A percentile compares a stretch with the other conserved stretches of the same genome.
These are phyloP conservation scores for Hyphopichia buzzinii DNA, from an alignment of 1,139 yeast species.

Conservation along the genomic window DNA sequence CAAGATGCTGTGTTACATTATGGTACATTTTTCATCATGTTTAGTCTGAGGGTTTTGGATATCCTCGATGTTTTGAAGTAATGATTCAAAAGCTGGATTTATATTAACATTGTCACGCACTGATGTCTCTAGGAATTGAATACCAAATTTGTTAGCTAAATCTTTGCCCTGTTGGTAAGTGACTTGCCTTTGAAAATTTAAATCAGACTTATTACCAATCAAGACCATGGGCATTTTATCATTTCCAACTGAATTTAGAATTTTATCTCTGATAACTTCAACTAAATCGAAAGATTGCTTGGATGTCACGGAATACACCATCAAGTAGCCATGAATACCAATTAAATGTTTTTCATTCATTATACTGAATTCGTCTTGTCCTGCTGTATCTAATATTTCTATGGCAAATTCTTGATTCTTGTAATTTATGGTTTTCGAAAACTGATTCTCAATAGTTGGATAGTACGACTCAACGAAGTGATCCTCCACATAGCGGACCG, in stretches of 20 bases:
- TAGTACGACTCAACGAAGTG: slow-evolving; percentile 88
- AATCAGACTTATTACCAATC: slow-evolving; percentile 82
- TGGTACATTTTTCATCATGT: slow-evolving; percentile 38
- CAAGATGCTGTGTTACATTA: slow-evolving; percentile 19
- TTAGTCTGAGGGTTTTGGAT: slow-evolving; percentile 48
- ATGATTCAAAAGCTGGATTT: slow-evolving; percentile 58
- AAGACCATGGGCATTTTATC: slow-evolving; percentile 76
- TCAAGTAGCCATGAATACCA: slow-evolving; percentile 81
- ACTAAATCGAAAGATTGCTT: slow-evolving; percentile 77
- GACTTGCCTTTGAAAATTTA: slow-evolving; percentile 65
- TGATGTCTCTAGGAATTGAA: slow-evolving; percentile 77
- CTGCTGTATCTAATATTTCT: slow-evolving; percentile 90
- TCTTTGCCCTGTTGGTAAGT: slow-evolving; percentile 60
- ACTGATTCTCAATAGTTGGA: slow-evolving; percentile 91
- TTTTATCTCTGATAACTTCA: slow-evolving; percentile 78
- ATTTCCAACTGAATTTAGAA: slow-evolving; percentile 71
- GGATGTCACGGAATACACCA: slow-evolving; percentile 81
- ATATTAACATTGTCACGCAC: slow-evolving; percentile 76
- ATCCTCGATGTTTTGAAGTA: slow-evolving; percentile 71
- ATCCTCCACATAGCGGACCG: slow-evolving; percentile 83
- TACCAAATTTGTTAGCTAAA: slow-evolving; percentile 59
- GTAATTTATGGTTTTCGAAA: slow-evolving; percentile 66
- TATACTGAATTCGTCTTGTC: slow-evolving; percentile 89
- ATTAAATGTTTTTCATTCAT: slow-evolving; percentile 80
- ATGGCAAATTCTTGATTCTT: slow-evolving; percentile 78